phyloP scores from a whole-genome alignment of 1,284 basidiomycete genomes.

The Schizophyllum commune region DNA sequence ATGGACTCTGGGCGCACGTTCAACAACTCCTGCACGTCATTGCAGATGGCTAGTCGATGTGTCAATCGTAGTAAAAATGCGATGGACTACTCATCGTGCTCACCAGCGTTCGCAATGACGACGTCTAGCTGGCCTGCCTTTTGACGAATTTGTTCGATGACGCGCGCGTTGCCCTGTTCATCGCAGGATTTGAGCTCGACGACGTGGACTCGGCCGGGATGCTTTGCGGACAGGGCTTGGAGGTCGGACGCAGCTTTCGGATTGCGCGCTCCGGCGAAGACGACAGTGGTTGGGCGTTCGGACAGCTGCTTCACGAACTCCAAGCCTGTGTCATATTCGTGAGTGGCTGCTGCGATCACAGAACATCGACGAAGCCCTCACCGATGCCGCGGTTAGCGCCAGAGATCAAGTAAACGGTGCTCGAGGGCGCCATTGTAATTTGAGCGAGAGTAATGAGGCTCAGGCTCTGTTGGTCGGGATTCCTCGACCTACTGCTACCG shows the following conservation, averaged over 20 bases:
- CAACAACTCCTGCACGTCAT: neutral
- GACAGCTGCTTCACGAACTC: constrained; percentile 1
- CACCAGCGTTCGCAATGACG: constrained; percentile 3
- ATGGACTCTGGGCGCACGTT: neutral
- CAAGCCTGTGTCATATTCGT: constrained; percentile 12
- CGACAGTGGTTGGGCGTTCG: constrained; percentile 1
- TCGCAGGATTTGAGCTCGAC: constrained; percentile 1
- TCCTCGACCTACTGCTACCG: no score
- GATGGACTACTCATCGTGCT: neutral
- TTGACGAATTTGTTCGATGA: neutral
- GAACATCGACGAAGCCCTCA: neutral
- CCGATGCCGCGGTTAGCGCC: constrained; percentile 5
- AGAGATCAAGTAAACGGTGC: constrained; percentile 5
- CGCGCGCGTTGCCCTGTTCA: neutral
- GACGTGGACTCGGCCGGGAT: neutral
- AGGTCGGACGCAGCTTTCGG: neutral
- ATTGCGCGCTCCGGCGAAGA: constrained; percentile 3
- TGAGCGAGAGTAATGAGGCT: no score
- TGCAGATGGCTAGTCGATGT: neutral
- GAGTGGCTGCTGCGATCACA: neutral
- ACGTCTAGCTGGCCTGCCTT: neutral
- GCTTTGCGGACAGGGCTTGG: neutral
- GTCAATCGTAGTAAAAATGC: neutral
- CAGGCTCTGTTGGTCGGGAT: no score
- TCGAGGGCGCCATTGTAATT: neutral